phyloP scores from a whole-genome alignment of 2,329 filamentous ascomycete genomes.

The Zopfia rhizophila region DNA sequence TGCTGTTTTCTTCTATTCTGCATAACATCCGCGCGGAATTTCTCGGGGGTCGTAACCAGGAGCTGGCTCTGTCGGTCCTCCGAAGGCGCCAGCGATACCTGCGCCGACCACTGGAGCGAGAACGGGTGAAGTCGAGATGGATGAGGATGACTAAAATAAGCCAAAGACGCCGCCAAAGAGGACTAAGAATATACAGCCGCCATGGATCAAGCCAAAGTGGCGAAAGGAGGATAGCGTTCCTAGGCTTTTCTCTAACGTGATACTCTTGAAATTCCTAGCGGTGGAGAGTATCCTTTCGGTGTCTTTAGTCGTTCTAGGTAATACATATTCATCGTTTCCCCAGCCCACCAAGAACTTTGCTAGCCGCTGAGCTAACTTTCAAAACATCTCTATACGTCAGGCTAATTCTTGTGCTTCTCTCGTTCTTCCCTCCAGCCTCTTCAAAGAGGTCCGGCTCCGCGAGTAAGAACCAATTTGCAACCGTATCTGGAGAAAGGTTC shows the following conservation, averaged over 20 bases:
- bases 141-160: too few species aligned
- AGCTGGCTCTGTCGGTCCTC: too few species aligned
- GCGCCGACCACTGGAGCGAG: too few species aligned
- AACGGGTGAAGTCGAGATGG: too few species aligned
- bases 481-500: conserved; percentile 67
- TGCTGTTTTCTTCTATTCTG: too few species aligned
- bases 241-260: too few species aligned
- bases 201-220: neutral
- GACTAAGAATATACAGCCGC: neutral
- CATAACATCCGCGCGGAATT: too few species aligned
- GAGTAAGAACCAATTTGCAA: conserved; percentile 76
- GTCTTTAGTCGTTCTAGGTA: neutral
- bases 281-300: neutral
- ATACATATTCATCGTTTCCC: conserved; percentile 11
- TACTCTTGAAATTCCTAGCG: neutral
- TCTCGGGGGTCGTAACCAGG: too few species aligned
- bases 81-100: too few species aligned
- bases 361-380: conserved; percentile 45
- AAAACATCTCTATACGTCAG: conserved; percentile 89
- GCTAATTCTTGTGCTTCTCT: conserved; percentile 72
- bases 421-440: conserved; percentile 63
- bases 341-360: conserved; percentile 41
- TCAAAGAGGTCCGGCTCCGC: conserved; percentile 57
- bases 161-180: too few species aligned
- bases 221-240: neutral